Evolutionary conservation across 768 basidiomycete species (phyloP).

Genomic region (Chalciporus pseudorubinellus): DNA sequence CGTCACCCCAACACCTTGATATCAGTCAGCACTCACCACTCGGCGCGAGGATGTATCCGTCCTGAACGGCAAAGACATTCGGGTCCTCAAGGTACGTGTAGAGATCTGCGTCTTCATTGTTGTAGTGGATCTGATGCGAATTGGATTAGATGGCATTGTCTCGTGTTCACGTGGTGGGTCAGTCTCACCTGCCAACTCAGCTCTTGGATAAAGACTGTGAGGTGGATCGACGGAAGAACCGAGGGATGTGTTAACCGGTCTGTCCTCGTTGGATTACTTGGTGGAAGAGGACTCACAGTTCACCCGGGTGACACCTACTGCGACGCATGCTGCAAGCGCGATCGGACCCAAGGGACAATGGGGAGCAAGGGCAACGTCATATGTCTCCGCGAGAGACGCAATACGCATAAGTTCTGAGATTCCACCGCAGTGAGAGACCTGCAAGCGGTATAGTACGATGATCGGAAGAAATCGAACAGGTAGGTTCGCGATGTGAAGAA

Average conservation of each 20-base stretch:
- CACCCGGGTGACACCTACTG: conserved; percentile 55
- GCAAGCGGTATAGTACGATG: background rate
- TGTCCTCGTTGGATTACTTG: background rate
- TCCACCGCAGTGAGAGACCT: conserved; percentile 60
- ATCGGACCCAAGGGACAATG: conserved; percentile 74
- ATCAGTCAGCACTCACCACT: conserved; percentile 29
- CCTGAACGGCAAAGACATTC: conserved; percentile 49
- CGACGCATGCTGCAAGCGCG: conserved; percentile 67
- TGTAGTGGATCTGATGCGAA: conserved; percentile 56
- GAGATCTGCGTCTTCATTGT: conserved; percentile 55
- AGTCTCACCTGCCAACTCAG: conserved; percentile 55
- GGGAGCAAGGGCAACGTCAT: conserved; percentile 70
- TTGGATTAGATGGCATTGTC: background rate
- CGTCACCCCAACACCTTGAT: background rate
- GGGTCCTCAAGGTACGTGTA: conserved; percentile 57
- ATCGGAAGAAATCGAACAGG: background rate
- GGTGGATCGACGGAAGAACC: too few relatives aligned
- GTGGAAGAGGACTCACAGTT: conserved; percentile 48
- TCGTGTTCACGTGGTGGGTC: background rate
- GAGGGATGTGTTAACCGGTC: background rate
- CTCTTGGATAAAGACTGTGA: conserved; percentile 59
- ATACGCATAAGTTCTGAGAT: conserved; percentile 60
- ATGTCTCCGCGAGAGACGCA: conserved; percentile 58
- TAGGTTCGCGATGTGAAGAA: background rate
- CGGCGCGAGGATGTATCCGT: conserved; percentile 49